A percentile compares a stretch with the other conserved stretches of the same genome.
These are phyloP conservation scores for Cyclanthera cordifolia DNA, from an alignment of 306 rosid genomes.

Conservation along the genomic window DNA sequence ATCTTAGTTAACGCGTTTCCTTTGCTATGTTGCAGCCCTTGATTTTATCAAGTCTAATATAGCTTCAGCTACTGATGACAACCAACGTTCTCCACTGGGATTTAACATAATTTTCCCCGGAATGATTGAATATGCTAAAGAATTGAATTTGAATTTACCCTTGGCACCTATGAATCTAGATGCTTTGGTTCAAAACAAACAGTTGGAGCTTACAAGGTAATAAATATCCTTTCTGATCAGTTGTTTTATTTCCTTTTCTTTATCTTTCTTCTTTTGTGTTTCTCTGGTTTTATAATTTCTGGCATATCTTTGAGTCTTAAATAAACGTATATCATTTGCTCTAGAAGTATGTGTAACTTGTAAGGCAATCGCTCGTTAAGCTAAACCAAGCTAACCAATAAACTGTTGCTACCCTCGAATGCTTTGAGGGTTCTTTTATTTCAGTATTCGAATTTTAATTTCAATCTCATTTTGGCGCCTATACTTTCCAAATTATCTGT, in stretches of 20 bases:
- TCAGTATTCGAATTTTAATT: neutral
- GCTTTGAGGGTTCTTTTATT: neutral
- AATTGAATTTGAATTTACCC: conserved; percentile 41
- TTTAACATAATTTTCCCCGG: conserved; percentile 59
- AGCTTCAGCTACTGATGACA: conserved; percentile 46
- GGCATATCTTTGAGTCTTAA: too few species aligned
- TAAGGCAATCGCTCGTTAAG: neutral
- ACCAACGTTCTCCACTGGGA: conserved; percentile 56
- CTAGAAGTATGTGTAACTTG: neutral
- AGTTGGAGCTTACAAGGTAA: conserved; percentile 48
- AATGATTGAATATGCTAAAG: conserved; percentile 43
- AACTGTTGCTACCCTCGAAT: neutral
- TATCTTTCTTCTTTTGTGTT: neutral
- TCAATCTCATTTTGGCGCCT: too few species aligned
- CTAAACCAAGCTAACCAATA: neutral
- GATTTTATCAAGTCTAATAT: conserved; percentile 54
- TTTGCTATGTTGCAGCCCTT: conserved; percentile 49
- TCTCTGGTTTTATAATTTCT: neutral
- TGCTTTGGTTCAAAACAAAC: conserved; percentile 39
- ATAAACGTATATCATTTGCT: neutral
- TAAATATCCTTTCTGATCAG: neutral
- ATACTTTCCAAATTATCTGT: too few species aligned
- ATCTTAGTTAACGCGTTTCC: neutral
- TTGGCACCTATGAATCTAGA: conserved; percentile 29
- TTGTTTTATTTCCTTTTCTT: neutral